Conservation (phyloP, 805 yeast genomes). For the Candida xiaguanensis region DNA sequence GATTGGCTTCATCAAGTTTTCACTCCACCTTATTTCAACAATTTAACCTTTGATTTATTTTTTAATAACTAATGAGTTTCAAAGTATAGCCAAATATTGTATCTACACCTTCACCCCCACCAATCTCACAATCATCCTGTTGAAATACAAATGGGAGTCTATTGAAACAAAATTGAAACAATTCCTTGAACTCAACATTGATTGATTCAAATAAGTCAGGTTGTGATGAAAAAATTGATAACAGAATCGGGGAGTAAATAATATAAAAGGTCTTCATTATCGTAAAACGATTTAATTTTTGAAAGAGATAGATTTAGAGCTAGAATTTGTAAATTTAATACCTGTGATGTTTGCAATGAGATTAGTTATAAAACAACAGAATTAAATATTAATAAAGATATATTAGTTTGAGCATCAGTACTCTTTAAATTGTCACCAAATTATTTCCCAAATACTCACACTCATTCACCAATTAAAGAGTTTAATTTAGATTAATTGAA, state of each 20-base stretch:
- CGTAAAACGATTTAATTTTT: constrained; percentile 36
- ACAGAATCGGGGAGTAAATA: too few relatives aligned
- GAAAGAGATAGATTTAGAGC: constrained; percentile 43
- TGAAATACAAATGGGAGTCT: neutral
- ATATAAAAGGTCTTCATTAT: constrained; percentile 33
- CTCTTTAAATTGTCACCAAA: constrained; percentile 12
- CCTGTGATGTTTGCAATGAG: constrained; percentile 34
- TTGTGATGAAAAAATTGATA: too few relatives aligned
- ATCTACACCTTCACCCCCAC: constrained; percentile 1
- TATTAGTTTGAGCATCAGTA: constrained; percentile 16
- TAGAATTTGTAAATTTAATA: constrained; percentile 31
- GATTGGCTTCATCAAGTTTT: too few relatives aligned
- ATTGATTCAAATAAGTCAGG: neutral
- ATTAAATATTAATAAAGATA: constrained; percentile 19
- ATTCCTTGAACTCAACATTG: neutral
- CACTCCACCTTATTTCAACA: constrained; percentile 3
- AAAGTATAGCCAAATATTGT: neutral
- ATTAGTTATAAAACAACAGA: constrained; percentile 37
- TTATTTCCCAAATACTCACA: neutral
- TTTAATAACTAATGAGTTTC: neutral
- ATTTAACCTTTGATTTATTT: neutral
- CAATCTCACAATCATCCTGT: neutral
- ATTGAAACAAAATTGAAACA: neutral
- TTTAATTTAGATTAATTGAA: constrained; percentile 15
- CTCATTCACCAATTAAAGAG: constrained; percentile 12